These are phyloP conservation scores for Ophiosphaerella korrae DNA, from an alignment of 2,329 filamentous ascomycete genomes.

Conservation along the genomic window DNA sequence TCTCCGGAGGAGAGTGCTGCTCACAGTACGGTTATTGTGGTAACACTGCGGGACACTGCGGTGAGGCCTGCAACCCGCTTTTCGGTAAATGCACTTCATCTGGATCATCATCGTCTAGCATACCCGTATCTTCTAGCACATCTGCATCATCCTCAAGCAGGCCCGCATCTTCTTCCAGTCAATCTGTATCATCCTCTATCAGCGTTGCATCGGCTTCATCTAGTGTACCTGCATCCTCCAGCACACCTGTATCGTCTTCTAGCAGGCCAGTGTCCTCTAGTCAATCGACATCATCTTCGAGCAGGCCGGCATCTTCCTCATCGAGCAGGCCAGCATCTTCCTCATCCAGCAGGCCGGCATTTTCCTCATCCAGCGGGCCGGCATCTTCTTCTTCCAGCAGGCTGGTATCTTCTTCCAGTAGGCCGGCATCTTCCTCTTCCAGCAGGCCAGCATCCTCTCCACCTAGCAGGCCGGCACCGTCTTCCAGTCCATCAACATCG, in stretches of 20 bases:
- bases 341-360: not conserved
- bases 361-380: not conserved
- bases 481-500: not conserved
- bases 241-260: not conserved
- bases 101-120: not conserved
- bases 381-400: not conserved
- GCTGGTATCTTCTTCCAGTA: not conserved
- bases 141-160: not conserved
- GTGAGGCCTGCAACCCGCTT: slow-evolving; percentile 4
- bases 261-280: not conserved
- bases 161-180: not conserved
- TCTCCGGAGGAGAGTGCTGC: slow-evolving; percentile 8
- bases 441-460: not conserved
- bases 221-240: not conserved
- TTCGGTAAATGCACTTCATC: slow-evolving; percentile 12
- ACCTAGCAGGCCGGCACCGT: not conserved
- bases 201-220: not conserved
- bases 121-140: not conserved
- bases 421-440: not conserved
- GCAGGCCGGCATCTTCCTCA: not conserved
- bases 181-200: not conserved
- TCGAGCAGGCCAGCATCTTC: not conserved
- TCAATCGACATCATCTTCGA: not conserved
- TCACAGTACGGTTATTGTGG: slow-evolving; percentile 4
- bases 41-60: slow-evolving; percentile 1